phyloP scores from a whole-genome alignment of 768 basidiomycete genomes.

The Mycena floridula region DNA sequence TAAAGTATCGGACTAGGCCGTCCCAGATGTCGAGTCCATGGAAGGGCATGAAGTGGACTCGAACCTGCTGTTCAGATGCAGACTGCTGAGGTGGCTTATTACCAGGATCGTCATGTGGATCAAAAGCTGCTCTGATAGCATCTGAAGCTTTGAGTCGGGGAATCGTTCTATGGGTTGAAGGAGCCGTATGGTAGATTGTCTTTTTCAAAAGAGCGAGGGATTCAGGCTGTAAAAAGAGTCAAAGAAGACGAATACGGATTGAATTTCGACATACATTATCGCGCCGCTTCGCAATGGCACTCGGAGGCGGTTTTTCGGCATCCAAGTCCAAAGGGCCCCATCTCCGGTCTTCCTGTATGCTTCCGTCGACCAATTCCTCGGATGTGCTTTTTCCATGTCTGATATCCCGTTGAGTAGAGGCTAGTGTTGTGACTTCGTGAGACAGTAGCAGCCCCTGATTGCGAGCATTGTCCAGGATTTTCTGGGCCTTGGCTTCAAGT shows the following conservation, averaged over 20 bases:
- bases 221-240: constrained; percentile 33
- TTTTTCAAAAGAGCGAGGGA: constrained; percentile 50
- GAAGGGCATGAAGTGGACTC: constrained; percentile 32
- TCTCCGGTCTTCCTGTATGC: constrained; percentile 33
- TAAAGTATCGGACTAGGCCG: constrained; percentile 32
- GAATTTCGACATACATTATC: constrained; percentile 58
- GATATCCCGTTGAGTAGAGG: constrained; percentile 5
- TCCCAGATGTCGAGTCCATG: constrained; percentile 56
- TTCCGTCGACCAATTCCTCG: constrained; percentile 12
- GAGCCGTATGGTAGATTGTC: constrained; percentile 49
- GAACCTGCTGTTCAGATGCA: constrained; percentile 49
- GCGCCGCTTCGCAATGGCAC: constrained; percentile 61
- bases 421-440: constrained; percentile 4
- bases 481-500: constrained; percentile 38
- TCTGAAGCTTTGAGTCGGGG: constrained; percentile 41
- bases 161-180: constrained; percentile 44
- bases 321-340: constrained; percentile 57
- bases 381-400: no score
- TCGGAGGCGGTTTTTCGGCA: constrained; percentile 65
- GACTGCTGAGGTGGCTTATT: constrained; percentile 45
- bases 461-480: constrained; percentile 37
- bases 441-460: constrained; percentile 33
- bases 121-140: constrained; percentile 41
- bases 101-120: constrained; percentile 39
- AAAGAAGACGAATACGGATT: background rate